These are phyloP conservation scores for Xylariaceae sp. DNA, from an alignment of 2,329 filamentous ascomycete species.

Conservation along the genomic window DNA sequence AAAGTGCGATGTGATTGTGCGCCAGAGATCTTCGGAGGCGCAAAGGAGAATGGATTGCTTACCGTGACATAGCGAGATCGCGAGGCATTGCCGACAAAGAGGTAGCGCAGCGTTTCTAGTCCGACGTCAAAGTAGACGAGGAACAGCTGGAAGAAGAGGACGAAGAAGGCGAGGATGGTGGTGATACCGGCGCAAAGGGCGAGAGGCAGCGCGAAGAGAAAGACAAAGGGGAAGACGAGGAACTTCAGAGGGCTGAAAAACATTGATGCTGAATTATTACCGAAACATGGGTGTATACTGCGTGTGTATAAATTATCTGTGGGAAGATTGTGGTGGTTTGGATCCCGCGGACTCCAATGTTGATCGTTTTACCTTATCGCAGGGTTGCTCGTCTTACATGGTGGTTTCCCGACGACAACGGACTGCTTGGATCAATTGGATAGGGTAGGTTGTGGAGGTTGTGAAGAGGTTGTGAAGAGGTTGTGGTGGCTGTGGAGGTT, in stretches of 20 bases:
- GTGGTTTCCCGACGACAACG: constrained; percentile 6
- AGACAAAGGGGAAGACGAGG: constrained; percentile 56
- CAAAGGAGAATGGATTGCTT: neutral
- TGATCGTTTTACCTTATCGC: constrained; percentile 5
- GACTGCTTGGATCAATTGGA: neutral
- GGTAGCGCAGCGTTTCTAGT: constrained; percentile 51
- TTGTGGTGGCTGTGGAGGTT: neutral
- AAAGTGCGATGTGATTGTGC: neutral
- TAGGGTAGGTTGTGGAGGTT: neutral
- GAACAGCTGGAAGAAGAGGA: constrained; percentile 55
- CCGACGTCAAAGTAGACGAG: constrained; percentile 60
- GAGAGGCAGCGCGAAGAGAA: constrained; percentile 57
- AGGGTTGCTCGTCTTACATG: constrained; percentile 24
- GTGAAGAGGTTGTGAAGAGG: neutral
- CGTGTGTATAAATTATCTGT: neutral
- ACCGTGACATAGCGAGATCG: constrained; percentile 28
- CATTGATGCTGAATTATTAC: constrained; percentile 34
- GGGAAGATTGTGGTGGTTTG: neutral
- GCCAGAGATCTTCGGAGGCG: no score
- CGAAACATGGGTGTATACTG: neutral
- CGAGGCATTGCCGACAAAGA: constrained; percentile 40
- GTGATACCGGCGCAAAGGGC: constrained; percentile 59
- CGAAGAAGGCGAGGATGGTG: constrained; percentile 54
- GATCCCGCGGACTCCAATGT: constrained; percentile 9
- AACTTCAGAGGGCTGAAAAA: constrained; percentile 50